phyloP scores from a whole-genome alignment of 2,329 filamentous ascomycete genomes.

The Cladosporium colombiae region DNA sequence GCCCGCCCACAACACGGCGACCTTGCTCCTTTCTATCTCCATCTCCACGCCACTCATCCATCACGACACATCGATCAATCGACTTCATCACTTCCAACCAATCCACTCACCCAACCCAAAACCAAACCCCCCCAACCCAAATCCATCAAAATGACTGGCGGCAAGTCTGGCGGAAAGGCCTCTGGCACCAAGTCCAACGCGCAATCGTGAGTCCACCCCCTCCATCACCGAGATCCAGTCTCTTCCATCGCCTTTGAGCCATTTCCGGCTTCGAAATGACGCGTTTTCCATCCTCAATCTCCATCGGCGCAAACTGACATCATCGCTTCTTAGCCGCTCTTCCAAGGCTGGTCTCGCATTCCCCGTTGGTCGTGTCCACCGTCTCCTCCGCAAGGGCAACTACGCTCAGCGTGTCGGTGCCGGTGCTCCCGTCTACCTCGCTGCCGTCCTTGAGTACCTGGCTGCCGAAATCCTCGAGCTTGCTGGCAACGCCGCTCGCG shows the following conservation, averaged over 20 bases:
- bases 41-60: slow-evolving; percentile 33
- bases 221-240: slow-evolving; percentile 27
- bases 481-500: slow-evolving; percentile 96
- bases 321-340: slow-evolving; percentile 68
- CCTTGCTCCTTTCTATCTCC: slow-evolving; percentile 38
- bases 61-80: slow-evolving; percentile 27
- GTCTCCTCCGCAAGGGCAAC: slow-evolving; percentile 98
- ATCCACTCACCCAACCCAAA: slow-evolving; percentile 41
- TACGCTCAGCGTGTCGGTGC: slow-evolving; percentile 99
- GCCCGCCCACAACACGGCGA: slow-evolving; percentile 22
- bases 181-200: slow-evolving; percentile 93
- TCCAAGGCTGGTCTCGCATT: slow-evolving; percentile 99
- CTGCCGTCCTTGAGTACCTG: slow-evolving; percentile 96
- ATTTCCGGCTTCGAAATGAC: slow-evolving; percentile 38
- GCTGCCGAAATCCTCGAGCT: slow-evolving; percentile 98
- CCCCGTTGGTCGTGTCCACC: slow-evolving; percentile 98
- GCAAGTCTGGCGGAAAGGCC: slow-evolving; percentile 99
- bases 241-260: slow-evolving; percentile 42
- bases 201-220: slow-evolving; percentile 78
- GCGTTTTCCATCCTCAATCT: slow-evolving; percentile 30
- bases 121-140: slow-evolving; percentile 41
- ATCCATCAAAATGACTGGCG: slow-evolving; percentile 95
- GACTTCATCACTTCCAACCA: slow-evolving; percentile 24
- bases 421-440: slow-evolving; percentile 93
- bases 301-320: slow-evolving; percentile 45